These are phyloP conservation scores for Decorospora gaudefroyi DNA, from an alignment of 2,329 filamentous ascomycete species.

Conservation along the genomic window DNA sequence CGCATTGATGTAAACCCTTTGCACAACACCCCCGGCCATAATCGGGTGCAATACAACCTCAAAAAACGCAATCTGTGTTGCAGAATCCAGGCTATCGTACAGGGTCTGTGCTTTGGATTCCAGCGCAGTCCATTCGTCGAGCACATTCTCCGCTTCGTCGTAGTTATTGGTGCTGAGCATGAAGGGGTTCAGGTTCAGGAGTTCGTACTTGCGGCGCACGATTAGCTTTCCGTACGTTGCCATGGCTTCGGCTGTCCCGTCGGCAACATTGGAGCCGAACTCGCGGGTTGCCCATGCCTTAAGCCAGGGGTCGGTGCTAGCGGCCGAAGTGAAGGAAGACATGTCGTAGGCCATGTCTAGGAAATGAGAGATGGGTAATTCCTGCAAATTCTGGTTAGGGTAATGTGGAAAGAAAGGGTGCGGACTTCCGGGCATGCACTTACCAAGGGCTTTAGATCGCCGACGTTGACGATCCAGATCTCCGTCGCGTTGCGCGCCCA, in stretches of 20 bases:
- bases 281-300: slow-evolving; percentile 61
- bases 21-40: slow-evolving; percentile 59
- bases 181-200: slow-evolving; percentile 30
- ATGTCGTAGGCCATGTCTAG: slow-evolving; percentile 68
- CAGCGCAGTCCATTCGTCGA: slow-evolving; percentile 59
- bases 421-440: slow-evolving; percentile 20
- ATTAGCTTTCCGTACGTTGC: slow-evolving; percentile 59
- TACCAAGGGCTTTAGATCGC: slow-evolving; percentile 63
- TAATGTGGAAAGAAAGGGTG: slow-evolving; percentile 51
- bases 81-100: slow-evolving; percentile 56
- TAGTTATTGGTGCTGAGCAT: slow-evolving; percentile 58
- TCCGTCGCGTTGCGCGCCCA: slow-evolving; percentile 60
- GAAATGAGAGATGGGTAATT: slow-evolving; percentile 61
- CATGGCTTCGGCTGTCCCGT: slow-evolving; percentile 56
- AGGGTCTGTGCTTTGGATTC: slow-evolving; percentile 57
- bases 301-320: slow-evolving; percentile 55
- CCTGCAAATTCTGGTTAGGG: slow-evolving; percentile 48
- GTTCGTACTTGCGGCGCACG: slow-evolving; percentile 62
- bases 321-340: slow-evolving; percentile 55
- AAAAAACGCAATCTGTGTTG: slow-evolving; percentile 61
- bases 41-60: slow-evolving; percentile 63
- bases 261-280: slow-evolving; percentile 55
- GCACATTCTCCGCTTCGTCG: slow-evolving; percentile 61
- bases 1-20: slow-evolving; percentile 42
- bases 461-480: slow-evolving; percentile 69